Percentiles rank a stretch among this genome's conserved stretches.
These are phyloP conservation scores for Chrysophaeum taylorii DNA, from an alignment of 352 stramenopile genomes.

Conservation along the genomic window DNA sequence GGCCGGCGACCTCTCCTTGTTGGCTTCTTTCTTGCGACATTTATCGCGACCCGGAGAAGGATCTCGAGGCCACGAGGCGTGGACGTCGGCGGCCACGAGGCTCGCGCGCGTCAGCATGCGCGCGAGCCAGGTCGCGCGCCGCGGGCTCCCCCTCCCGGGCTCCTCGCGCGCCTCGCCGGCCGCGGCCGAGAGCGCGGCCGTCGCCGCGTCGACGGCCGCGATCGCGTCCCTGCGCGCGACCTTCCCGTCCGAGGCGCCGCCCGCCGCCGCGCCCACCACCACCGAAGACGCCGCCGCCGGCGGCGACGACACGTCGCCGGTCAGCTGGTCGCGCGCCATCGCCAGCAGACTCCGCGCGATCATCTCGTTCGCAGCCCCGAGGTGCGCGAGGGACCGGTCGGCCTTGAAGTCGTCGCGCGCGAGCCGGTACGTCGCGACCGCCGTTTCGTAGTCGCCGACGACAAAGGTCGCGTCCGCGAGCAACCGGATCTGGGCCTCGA, in stretches of 20 bases:
- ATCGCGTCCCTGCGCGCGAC: constrained; percentile 1
- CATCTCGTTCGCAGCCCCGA: constrained; percentile 52
- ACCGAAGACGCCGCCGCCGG: background rate
- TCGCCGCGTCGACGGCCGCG: background rate
- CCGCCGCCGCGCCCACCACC: background rate
- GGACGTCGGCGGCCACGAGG: background rate
- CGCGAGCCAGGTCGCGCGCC: background rate
- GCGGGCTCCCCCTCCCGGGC: no score
- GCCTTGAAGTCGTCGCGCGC: constrained; percentile 62
- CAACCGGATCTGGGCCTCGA: constrained; percentile 20
- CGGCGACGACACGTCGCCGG: background rate
- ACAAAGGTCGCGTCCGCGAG: constrained; percentile 35
- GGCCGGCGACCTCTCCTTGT: background rate
- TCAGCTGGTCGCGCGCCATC: background rate
- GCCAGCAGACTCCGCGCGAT: constrained; percentile 37
- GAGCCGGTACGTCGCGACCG: constrained; percentile 45
- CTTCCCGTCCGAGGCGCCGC: background rate
- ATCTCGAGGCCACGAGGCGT: no score
- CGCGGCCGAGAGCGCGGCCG: background rate
- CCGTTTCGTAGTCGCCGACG: constrained; percentile 54
- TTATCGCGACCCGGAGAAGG: no score
- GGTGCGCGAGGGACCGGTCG: constrained; percentile 46
- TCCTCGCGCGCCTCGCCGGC: background rate
- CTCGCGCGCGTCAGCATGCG: constrained; percentile 7
- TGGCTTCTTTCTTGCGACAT: no score